These are phyloP conservation scores for Fusarium goolgardi DNA, from an alignment of 2,329 filamentous ascomycete genomes.

Conservation along the genomic window DNA sequence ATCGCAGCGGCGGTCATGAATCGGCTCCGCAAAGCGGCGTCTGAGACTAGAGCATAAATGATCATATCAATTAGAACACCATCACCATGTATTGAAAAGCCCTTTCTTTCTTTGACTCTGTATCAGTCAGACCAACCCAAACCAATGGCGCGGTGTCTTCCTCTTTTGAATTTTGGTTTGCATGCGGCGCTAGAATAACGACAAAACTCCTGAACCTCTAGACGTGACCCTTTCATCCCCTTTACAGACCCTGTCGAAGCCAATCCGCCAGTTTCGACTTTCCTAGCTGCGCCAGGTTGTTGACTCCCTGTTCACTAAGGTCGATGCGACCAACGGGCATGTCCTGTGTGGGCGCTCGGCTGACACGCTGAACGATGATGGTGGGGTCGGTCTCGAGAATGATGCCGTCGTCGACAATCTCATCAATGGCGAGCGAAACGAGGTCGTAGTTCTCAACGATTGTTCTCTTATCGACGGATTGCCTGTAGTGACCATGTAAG, in stretches of 20 bases:
- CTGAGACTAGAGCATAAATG: constrained; percentile 64
- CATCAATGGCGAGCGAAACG: constrained; percentile 91
- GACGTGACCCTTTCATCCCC: constrained; percentile 17
- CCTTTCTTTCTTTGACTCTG: constrained; percentile 29
- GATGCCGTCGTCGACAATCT: constrained; percentile 94
- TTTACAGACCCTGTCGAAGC: constrained; percentile 83
- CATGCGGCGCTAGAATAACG: constrained; percentile 48
- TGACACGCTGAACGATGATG: constrained; percentile 91
- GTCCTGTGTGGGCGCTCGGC: constrained; percentile 90
- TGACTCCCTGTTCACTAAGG: constrained; percentile 92
- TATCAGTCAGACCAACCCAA: constrained; percentile 38
- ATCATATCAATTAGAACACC: constrained; percentile 48
- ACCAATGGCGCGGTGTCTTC: constrained; percentile 39
- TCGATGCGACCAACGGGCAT: constrained; percentile 94
- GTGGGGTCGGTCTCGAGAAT: constrained; percentile 97
- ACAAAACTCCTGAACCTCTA: constrained; percentile 44
- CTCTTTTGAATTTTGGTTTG: constrained; percentile 40
- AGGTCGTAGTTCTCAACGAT: constrained; percentile 99
- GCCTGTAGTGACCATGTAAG: constrained; percentile 63
- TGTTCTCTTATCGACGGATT: constrained; percentile 96
- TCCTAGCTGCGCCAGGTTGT: constrained; percentile 93
- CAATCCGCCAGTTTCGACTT: constrained; percentile 92
- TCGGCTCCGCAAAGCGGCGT: constrained; percentile 80
- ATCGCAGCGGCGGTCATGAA: constrained; percentile 91
- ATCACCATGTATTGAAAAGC: constrained; percentile 43